These are phyloP conservation scores for Leptographium lundbergii DNA, from an alignment of 2,329 filamentous ascomycete species.

Conservation along the genomic window DNA sequence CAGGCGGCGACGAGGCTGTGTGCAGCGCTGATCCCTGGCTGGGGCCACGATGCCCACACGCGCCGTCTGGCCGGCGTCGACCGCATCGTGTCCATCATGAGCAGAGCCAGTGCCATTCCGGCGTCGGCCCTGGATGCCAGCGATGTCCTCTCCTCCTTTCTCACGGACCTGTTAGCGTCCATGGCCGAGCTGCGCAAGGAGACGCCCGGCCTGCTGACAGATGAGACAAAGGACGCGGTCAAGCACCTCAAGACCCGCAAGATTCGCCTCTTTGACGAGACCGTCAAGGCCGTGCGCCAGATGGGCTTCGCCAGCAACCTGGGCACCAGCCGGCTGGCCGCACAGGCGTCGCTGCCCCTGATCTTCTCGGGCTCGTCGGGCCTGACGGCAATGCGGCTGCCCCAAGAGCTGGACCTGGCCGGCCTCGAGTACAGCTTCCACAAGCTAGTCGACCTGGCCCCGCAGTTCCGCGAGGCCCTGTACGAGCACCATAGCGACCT, in stretches of 20 bases:
- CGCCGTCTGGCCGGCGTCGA: constrained; percentile 45
- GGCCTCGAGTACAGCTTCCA: constrained; percentile 64
- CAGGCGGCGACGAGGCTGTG: constrained; percentile 20
- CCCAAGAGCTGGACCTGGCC: constrained; percentile 14
- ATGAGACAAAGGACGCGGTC: constrained; percentile 73
- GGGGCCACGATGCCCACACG: constrained; percentile 27
- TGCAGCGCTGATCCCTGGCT: constrained; percentile 22
- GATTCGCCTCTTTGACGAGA: constrained; percentile 80
- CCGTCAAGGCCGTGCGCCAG: constrained; percentile 64
- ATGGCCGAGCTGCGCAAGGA: constrained; percentile 68
- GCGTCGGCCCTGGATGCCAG: constrained; percentile 41
- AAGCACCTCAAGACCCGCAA: constrained; percentile 89
- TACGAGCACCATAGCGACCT: constrained; percentile 75
- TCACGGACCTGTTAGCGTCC: constrained; percentile 53
- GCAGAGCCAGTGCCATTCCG: background rate
- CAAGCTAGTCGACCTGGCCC: constrained; percentile 61
- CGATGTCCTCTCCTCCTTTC: constrained; percentile 51
- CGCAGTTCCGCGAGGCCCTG: constrained; percentile 51
- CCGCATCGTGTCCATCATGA: constrained; percentile 2
- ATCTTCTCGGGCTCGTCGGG: constrained; percentile 47
- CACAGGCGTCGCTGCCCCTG: constrained; percentile 57
- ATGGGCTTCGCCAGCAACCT: constrained; percentile 89
- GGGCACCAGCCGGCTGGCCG: constrained; percentile 56
- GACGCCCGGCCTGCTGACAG: constrained; percentile 67
- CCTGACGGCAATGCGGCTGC: constrained; percentile 21